Evolutionary conservation across 2,329 filamentous ascomycete genomes (phyloP).

Genomic region (Neonectria neomacrospora): DNA sequence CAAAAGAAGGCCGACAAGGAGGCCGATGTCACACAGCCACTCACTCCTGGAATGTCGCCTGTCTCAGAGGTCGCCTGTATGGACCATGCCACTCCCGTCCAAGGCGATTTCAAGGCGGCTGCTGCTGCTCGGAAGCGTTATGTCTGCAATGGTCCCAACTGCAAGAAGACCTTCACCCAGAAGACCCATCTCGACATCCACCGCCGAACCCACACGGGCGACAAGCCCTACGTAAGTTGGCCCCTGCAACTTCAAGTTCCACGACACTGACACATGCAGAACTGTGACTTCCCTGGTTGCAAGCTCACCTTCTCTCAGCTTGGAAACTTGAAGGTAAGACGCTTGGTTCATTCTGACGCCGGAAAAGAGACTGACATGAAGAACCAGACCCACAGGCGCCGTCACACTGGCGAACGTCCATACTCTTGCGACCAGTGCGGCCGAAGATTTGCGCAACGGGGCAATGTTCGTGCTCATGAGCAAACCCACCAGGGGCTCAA

Average conservation of each 20-base stretch:
- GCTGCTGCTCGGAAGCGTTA: slow-evolving; percentile 67
- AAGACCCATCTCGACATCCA: slow-evolving; percentile 96
- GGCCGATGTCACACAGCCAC: slow-evolving; percentile 41
- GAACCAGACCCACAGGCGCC: slow-evolving; percentile 81
- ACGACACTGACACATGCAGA: slow-evolving; percentile 53
- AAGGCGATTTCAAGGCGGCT: slow-evolving; percentile 43
- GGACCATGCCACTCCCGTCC: slow-evolving; percentile 38
- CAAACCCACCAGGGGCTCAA: slow-evolving; percentile 82
- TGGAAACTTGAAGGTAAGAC: slow-evolving; percentile 84
- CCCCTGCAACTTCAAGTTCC: neutral
- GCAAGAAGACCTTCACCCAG: slow-evolving; percentile 85
- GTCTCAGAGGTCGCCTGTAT: slow-evolving; percentile 34
- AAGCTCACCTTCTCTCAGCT: slow-evolving; percentile 86
- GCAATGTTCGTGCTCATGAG: slow-evolving; percentile 86
- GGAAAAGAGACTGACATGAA: neutral
- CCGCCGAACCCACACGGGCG: slow-evolving; percentile 85
- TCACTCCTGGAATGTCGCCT: slow-evolving; percentile 43
- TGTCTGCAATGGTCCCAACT: slow-evolving; percentile 77
- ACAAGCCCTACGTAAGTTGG: slow-evolving; percentile 84
- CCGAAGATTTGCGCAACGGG: slow-evolving; percentile 85
- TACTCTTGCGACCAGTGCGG: slow-evolving; percentile 83
- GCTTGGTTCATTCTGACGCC: neutral
- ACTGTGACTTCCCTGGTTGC: slow-evolving; percentile 78
- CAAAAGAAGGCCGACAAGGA: slow-evolving; percentile 70
- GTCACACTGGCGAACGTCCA: slow-evolving; percentile 88